These are phyloP conservation scores for Ambrosia hybrid DNA, from an alignment of 140 eudicot species.

Conservation along the genomic window DNA sequence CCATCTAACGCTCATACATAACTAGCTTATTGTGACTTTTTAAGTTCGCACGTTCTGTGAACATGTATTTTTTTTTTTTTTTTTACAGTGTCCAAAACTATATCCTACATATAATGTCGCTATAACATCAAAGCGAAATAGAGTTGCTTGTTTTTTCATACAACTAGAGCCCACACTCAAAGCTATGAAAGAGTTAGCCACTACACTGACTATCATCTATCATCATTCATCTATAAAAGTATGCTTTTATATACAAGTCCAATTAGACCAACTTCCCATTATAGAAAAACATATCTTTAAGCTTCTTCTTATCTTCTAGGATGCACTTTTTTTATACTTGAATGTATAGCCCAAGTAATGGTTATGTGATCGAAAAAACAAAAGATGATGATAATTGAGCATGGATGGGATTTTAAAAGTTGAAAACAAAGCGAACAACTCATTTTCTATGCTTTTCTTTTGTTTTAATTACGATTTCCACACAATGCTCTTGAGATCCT, in stretches of 20 bases:
- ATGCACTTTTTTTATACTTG: background rate
- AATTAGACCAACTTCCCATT: conserved; percentile 1
- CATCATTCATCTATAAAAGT: too few relatives aligned
- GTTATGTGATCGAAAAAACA: conserved; percentile 11
- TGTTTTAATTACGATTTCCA: conserved; percentile 10
- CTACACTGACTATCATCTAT: conserved; percentile 1
- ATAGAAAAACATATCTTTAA: background rate
- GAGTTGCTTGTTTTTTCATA: background rate
- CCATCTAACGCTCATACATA: too few relatives aligned
- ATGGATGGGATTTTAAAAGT: conserved; percentile 28
- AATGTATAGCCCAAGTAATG: conserved; percentile 13
- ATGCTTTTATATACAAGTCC: background rate
- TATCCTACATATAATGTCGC: background rate
- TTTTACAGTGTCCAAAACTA: too few relatives aligned
- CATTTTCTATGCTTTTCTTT: conserved; percentile 21
- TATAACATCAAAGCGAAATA: background rate
- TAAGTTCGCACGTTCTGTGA: too few relatives aligned
- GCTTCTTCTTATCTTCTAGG: conserved; percentile 15
- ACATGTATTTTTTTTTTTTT: too few relatives aligned
- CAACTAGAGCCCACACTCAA: background rate
- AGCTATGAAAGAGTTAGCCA: conserved; percentile 4
- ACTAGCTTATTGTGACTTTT: too few relatives aligned
- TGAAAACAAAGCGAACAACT: conserved; percentile 22
- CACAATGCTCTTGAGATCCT: background rate
- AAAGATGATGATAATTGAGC: conserved; percentile 19